Evolutionary conservation across 345 rosid species (phyloP), one percentile per base, ranked within the genome.

Genomic region (Citrus maxima): DNA sequence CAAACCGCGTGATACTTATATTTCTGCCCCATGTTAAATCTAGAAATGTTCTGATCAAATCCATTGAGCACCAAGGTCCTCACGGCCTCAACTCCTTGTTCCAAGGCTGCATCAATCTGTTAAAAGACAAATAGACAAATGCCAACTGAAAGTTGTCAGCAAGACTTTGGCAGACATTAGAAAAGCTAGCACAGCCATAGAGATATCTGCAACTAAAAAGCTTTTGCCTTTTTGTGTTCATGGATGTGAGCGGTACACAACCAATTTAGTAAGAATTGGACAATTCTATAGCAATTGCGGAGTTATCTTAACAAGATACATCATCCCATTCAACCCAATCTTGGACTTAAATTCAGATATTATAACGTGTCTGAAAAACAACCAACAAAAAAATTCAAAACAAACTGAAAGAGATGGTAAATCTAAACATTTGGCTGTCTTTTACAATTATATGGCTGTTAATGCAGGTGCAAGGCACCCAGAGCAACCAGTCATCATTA

Each of bases 11-110:
- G 92, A 82, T 83, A 77, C 83, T 92, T 93, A 82, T 88, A 95
- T 73, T 93, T 95, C 73, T 95, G 98, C 30, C 88, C 91, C 38
- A 90, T 74, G 78, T 93, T 93, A 70, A 95, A 91, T 83, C 93
- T 92, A 40, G 85, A 86, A 75, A 92, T 84, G 14, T 69, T 85
- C 54, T 85, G 78, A 86, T 63, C 82, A 81, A 93, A 93, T 42
- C 98, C 98, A 70, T 10, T 46, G 16, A 88, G 88, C 75, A 93
- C 84, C 77, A 93, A 80, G 42, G 78, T 86, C 83, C 88, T 84
- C 79, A 91, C 89, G 1, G 95, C 97, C 74, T 88, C 93, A 32
- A 86, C 86, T 80, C 95, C 96, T 85, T 90, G 92, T 22, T 88
- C 93, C 18, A 91, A 77, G 22, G 95, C 93, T 63, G 62, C 82